phyloP scores from a whole-genome alignment of 1,139 yeast species.

The Pichia sp. region DNA sequence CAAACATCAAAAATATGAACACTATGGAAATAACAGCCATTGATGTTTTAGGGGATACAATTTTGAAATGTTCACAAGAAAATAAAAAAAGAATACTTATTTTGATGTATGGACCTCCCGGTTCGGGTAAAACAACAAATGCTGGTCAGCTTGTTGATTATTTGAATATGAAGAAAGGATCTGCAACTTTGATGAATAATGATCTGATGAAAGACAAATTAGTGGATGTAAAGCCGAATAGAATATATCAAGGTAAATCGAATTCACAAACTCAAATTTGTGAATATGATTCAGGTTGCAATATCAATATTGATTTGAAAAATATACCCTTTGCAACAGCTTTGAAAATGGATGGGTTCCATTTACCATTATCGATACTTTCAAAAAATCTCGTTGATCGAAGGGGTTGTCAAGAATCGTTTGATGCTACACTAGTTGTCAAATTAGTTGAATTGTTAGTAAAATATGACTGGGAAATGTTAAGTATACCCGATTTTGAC shows the following conservation, averaged over 20 bases:
- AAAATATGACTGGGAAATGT: slow-evolving; percentile 17
- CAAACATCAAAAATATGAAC: background rate
- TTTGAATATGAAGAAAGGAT: slow-evolving; percentile 29
- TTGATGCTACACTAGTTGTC: slow-evolving; percentile 52
- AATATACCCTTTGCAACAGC: slow-evolving; percentile 28
- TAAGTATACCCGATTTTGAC: slow-evolving; percentile 67
- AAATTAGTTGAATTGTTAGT: slow-evolving; percentile 29
- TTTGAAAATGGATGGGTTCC: slow-evolving; percentile 80
- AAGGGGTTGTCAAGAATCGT: slow-evolving; percentile 84
- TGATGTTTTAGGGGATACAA: background rate
- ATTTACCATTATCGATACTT: slow-evolving; percentile 54
- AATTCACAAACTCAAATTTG: slow-evolving; percentile 9
- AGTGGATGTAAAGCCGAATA: background rate
- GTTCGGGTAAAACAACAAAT: slow-evolving; percentile 74
- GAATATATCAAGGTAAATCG: background rate
- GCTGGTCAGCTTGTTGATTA: slow-evolving; percentile 39
- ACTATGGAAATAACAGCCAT: background rate
- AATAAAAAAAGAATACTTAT: slow-evolving; percentile 34
- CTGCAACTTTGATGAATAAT: background rate
- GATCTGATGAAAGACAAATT: background rate
- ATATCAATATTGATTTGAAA: background rate
- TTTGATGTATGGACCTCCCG: slow-evolving; percentile 70
- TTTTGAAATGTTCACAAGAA: background rate
- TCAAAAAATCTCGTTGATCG: slow-evolving; percentile 51
- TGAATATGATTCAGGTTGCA: slow-evolving; percentile 1